These are phyloP conservation scores for Vaucheria bursata DNA, from an alignment of 352 stramenopile genomes.

Conservation along the genomic window DNA sequence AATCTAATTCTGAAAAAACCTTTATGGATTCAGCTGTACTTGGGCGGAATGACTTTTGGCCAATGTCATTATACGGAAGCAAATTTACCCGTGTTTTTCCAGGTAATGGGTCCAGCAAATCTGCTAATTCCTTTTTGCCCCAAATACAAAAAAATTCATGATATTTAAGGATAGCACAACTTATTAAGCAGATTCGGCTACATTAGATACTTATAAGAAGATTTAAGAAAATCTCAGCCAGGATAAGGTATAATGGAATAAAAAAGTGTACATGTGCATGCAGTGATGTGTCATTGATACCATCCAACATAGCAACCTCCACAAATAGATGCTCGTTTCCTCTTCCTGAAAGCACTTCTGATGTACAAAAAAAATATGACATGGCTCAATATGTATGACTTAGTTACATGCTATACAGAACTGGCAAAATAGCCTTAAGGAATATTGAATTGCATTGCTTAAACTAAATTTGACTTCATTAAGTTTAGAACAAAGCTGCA, in stretches of 20 bases:
- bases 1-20: constrained; percentile 52
- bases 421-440: too few species aligned
- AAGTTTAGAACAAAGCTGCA: neutral
- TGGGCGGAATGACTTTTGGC: constrained; percentile 50
- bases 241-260: neutral
- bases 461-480: too few species aligned
- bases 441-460: too few species aligned
- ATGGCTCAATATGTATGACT: too few species aligned
- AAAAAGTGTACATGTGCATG: constrained; percentile 46
- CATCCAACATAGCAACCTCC: constrained; percentile 54
- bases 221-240: too few species aligned
- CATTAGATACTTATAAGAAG: too few species aligned
- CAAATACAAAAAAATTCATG: too few species aligned
- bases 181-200: too few species aligned
- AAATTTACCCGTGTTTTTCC: constrained; percentile 60
- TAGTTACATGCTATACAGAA: too few species aligned
- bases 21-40: constrained; percentile 52
- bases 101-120: constrained; percentile 52
- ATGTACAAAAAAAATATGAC: neutral
- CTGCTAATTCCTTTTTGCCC: constrained; percentile 49
- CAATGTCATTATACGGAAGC: constrained; percentile 64
- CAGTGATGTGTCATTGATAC: constrained; percentile 59
- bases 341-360: constrained; percentile 23
- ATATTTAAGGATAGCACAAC: too few species aligned
- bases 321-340: constrained; percentile 43